A percentile compares a stretch with the other conserved stretches of the same genome.
These are phyloP conservation scores for Marasmius tenuissimus DNA, from an alignment of 1,284 basidiomycete genomes.

Conservation along the genomic window DNA sequence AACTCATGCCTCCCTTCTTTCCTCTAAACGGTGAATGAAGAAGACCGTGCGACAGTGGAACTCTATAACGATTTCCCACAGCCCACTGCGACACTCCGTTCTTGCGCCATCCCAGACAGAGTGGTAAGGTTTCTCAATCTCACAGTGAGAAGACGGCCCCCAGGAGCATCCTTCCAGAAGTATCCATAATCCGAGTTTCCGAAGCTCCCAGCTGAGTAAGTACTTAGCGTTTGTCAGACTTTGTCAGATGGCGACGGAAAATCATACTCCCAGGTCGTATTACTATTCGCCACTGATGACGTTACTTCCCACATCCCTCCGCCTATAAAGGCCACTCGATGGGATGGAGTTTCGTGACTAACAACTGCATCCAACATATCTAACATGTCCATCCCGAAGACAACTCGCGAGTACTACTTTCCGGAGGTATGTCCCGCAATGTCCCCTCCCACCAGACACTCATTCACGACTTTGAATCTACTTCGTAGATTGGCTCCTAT, in stretches of 20 bases:
- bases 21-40: too few relatives aligned
- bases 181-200: too few relatives aligned
- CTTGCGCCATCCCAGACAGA: too few relatives aligned
- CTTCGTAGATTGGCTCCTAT: conserved; percentile 3
- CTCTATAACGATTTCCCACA: too few relatives aligned
- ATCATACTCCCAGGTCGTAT: not conserved
- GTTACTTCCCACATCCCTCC: not conserved
- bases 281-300: not conserved
- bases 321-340: not conserved
- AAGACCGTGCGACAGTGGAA: too few relatives aligned
- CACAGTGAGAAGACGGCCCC: too few relatives aligned
- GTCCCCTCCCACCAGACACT: not conserved
- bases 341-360: not conserved
- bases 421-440: not conserved
- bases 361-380: not conserved
- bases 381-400: not conserved
- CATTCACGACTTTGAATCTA: not conserved
- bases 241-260: not conserved
- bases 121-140: too few relatives aligned
- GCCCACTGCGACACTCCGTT: too few relatives aligned
- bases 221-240: not conserved
- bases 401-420: not conserved
- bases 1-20: too few relatives aligned
- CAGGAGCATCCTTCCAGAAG: too few relatives aligned
- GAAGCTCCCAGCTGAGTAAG: not conserved